Base-by-base conservation (phyloP, 495 filamentous ascomycete genomes). In the Penicillium ucsense region DNA sequence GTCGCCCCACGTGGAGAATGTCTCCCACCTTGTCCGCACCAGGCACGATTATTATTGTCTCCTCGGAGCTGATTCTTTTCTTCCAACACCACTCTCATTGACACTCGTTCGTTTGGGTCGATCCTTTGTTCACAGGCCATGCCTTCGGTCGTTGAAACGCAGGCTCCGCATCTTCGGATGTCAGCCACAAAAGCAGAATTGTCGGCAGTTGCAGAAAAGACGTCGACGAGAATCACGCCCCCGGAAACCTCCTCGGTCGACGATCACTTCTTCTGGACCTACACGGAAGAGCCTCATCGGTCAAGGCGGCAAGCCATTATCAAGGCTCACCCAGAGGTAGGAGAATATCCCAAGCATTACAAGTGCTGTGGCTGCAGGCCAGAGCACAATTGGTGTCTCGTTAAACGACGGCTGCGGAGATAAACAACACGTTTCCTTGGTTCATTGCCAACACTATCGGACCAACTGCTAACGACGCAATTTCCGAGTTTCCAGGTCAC, bases 261-360 rank as follows among this genome's bases (percentile, higher is more conserved):
- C 8, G 76, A 84, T 52, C 65, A 72, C 36, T 85, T 85, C 68
- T 83, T 89, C 66, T 95, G 94, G 94, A 95, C 94, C 30, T 96
- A 97, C 56, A 95, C 92, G 6, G 94, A 99, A 69, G 94, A 99
- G 68, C 94, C 94, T 38, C 94, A 99, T 67, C 79, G 88, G 49
- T 91, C 92, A 36, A 71, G 94, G 58, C 77, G 94, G 47, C 74
- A 86, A 47, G 88, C 89, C 47, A 99, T 99, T 56, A 96, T 99
- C 71, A 96, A 95, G 72, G 94, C 94, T 28, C 91, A 99, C 65
- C 94, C 94, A 41, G 89, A 97, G 79, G 92, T 94, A 43, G 29
- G 48, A 46, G 7, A 7, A n/a, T 20, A 11, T 32, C 29, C 20
- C 1, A 20, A 20, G 20, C 20, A 20, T 20, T 20, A 27, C 9